Evolutionary conservation across 1,284 basidiomycete species (phyloP).

Genomic region (Rhodofomes roseus): DNA sequence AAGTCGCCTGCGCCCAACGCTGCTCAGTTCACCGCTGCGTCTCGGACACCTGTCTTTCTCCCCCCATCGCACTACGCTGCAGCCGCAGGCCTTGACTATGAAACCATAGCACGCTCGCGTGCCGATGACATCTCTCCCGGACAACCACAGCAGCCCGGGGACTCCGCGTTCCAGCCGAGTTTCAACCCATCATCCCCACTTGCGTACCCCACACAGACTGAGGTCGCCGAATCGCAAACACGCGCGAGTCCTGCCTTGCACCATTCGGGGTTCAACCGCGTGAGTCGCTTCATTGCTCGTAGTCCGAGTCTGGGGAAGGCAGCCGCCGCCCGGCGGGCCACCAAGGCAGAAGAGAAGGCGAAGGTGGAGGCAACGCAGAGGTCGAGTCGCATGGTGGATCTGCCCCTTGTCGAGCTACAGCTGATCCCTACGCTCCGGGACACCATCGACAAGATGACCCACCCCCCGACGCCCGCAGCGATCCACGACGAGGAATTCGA

Average conservation of each 20-base stretch:
- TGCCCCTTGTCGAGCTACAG: slow-evolving; percentile 57
- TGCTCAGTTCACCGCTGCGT: slow-evolving; percentile 2
- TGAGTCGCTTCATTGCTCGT: slow-evolving; percentile 13
- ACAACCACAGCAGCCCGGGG: slow-evolving; percentile 3
- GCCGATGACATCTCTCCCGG: slow-evolving; percentile 2
- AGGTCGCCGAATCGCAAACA: neutral
- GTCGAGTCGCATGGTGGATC: slow-evolving; percentile 44
- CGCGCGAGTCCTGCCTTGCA: neutral
- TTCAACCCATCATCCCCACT: neutral
- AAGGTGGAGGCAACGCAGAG: slow-evolving; percentile 27
- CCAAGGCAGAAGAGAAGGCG: slow-evolving; percentile 13
- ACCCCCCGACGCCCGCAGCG: slow-evolving; percentile 14
- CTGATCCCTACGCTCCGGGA: slow-evolving; percentile 65
- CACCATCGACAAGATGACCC: slow-evolving; percentile 69
- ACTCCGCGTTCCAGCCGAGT: neutral
- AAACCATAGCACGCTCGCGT: slow-evolving; percentile 12
- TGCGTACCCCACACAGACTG: slow-evolving; percentile 7
- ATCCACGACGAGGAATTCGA: slow-evolving; percentile 5
- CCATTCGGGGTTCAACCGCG: slow-evolving; percentile 8
- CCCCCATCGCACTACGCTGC: slow-evolving; percentile 67
- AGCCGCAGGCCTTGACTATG: slow-evolving; percentile 41
- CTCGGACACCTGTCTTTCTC: slow-evolving; percentile 38
- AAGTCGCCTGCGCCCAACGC: slow-evolving; percentile 19
- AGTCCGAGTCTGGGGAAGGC: slow-evolving; percentile 11
- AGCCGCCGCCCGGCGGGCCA: slow-evolving; percentile 5